Percentiles rank a stretch among this genome's conserved stretches.
phyloP scores from a whole-genome alignment of 2,329 filamentous ascomycete genomes.

The Myrmaecium sp. region DNA sequence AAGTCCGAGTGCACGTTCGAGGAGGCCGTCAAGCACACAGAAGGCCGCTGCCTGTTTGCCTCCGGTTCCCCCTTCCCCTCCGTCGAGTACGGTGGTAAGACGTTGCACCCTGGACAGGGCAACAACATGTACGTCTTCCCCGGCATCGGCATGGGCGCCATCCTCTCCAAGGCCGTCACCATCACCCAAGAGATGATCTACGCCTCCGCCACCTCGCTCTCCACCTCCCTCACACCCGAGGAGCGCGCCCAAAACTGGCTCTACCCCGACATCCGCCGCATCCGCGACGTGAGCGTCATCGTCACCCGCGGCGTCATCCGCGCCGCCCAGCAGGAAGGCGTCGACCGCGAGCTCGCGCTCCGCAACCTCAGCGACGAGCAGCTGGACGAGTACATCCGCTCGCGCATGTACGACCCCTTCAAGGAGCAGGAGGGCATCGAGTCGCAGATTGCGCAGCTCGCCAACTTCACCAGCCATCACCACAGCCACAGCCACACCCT shows the following conservation, averaged over 20 bases:
- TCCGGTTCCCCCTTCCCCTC: constrained; percentile 84
- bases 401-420: constrained; percentile 35
- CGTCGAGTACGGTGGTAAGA: constrained; percentile 31
- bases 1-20: constrained; percentile 98
- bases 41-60: constrained; percentile 82
- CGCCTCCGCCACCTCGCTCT: constrained; percentile 68
- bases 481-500: background rate
- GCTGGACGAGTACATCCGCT: constrained; percentile 48
- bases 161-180: constrained; percentile 71
- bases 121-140: constrained; percentile 94
- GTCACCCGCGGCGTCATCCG: constrained; percentile 91
- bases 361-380: constrained; percentile 49
- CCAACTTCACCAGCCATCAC: too few species aligned
- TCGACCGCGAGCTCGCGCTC: constrained; percentile 38
- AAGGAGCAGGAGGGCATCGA: constrained; percentile 25
- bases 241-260: constrained; percentile 73
- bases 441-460: constrained; percentile 18
- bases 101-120: constrained; percentile 36
- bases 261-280: constrained; percentile 81
- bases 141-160: constrained; percentile 82
- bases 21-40: constrained; percentile 77
- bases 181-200: constrained; percentile 97
- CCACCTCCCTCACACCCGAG: constrained; percentile 59
- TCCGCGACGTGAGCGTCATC: constrained; percentile 72
- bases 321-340: constrained; percentile 63